A percentile compares a stretch with the other conserved stretches of the same genome.
Conservation (phyloP, 768 basidiomycete species). For the Saitozyma sp. region DNA sequence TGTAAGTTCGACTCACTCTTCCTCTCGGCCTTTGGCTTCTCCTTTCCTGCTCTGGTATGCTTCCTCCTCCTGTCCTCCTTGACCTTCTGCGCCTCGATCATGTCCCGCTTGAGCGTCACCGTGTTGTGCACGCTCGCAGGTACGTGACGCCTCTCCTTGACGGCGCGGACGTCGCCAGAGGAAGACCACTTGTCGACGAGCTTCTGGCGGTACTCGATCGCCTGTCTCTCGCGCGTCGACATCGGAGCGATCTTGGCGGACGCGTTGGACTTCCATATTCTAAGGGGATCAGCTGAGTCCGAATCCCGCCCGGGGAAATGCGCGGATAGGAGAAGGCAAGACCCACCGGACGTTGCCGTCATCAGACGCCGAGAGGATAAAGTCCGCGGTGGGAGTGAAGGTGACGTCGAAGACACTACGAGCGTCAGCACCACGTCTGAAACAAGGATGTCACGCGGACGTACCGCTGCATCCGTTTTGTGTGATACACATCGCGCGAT, state of each 20-base stretch:
- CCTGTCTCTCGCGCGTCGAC: conserved; percentile 83
- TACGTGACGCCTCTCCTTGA: conserved; percentile 80
- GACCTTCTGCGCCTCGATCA: conserved; percentile 83
- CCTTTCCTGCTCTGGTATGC: conserved; percentile 80
- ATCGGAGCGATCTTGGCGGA: conserved; percentile 88
- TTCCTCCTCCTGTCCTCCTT: conserved; percentile 91
- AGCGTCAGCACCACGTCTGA: conserved; percentile 8
- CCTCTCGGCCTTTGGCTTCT: conserved; percentile 85
- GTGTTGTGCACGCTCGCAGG: conserved; percentile 91
- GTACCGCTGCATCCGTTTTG: conserved; percentile 97
- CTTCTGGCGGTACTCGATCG: conserved; percentile 86
- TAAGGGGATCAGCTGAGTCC: neutral
- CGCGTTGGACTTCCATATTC: conserved; percentile 88
- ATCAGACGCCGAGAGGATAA: conserved; percentile 85
- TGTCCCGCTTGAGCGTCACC: conserved; percentile 80
- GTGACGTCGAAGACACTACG: conserved; percentile 79
- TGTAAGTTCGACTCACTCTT: conserved; percentile 59
- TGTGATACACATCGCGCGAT: conserved; percentile 88
- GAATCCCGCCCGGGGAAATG: neutral
- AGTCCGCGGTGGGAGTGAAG: conserved; percentile 87
- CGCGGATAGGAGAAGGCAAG: neutral
- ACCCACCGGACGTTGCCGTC: conserved; percentile 79
- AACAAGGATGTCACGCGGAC: conserved; percentile 16
- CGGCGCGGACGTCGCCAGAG: conserved; percentile 74
- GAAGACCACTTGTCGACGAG: conserved; percentile 86